A percentile compares a stretch with the other conserved stretches of the same genome.
Conservation (phyloP, 1,284 basidiomycete species). For the Heimioporus retisporus region DNA sequence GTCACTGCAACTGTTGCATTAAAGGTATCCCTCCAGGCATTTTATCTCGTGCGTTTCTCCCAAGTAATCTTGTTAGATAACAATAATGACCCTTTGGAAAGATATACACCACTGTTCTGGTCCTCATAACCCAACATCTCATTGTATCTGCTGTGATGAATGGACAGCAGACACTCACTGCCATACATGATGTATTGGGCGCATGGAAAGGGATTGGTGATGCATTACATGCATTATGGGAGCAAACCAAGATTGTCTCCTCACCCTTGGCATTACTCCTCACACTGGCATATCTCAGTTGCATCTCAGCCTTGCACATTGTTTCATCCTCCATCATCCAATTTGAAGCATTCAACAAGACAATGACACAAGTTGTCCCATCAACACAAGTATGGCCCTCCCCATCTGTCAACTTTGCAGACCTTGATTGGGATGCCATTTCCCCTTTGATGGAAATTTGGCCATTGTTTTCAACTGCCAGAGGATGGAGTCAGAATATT, state of each 20-base stretch:
- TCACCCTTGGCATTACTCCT: conserved; percentile 1
- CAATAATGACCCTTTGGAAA: conserved; percentile 7
- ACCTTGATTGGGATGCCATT: conserved; percentile 10
- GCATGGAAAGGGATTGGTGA: conserved; percentile 35
- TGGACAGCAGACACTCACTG: conserved; percentile 22
- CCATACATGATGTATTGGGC: conserved; percentile 22
- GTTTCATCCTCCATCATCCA: conserved; percentile 32
- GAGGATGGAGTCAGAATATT: conserved; percentile 18
- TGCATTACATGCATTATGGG: conserved; percentile 23
- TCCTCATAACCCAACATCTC: conserved; percentile 20
- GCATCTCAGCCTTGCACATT: conserved; percentile 29
- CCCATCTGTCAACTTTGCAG: conserved; percentile 1
- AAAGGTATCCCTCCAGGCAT: conserved; percentile 9
- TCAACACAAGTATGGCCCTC: conserved; percentile 19
- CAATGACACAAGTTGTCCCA: not conserved
- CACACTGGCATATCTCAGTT: conserved; percentile 19
- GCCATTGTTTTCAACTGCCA: conserved; percentile 10
- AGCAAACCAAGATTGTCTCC: conserved; percentile 22
- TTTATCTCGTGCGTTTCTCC: conserved; percentile 18
- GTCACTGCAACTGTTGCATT: not conserved
- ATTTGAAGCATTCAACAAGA: conserved; percentile 24
- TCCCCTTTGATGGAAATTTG: conserved; percentile 4
- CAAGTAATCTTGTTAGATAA: no score
- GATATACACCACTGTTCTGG: conserved; percentile 24
- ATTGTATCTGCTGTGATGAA: conserved; percentile 8